Conservation (phyloP, 257 asterid genomes). For the Cordia subcordata region DNA sequence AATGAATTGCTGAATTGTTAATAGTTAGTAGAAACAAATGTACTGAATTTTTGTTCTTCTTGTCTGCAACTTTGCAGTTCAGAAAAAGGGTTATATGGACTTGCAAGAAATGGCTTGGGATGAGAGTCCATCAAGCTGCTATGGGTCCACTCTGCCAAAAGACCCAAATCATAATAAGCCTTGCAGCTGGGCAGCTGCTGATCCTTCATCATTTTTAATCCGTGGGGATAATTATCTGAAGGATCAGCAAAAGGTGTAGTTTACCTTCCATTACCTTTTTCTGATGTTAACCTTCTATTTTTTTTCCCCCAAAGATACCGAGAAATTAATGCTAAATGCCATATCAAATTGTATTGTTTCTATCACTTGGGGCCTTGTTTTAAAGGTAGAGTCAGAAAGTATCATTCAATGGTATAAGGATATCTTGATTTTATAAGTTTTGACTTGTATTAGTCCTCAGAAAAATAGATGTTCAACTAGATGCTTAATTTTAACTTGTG, state of each 20-base stretch:
- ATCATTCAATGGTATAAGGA: not conserved
- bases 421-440: not conserved
- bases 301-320: not conserved
- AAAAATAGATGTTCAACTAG: not conserved
- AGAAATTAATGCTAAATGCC: not conserved
- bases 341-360: not conserved
- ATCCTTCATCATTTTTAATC: slow-evolving; percentile 67
- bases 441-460: not conserved
- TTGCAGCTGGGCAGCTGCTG: slow-evolving; percentile 64
- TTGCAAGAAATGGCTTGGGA: slow-evolving; percentile 57
- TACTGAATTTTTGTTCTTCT: slow-evolving; percentile 6
- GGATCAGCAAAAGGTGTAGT: slow-evolving; percentile 63
- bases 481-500: not conserved
- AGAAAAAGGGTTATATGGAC: slow-evolving; percentile 67
- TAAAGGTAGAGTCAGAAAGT: not conserved
- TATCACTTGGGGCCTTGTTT: not conserved
- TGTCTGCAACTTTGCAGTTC: slow-evolving; percentile 31
- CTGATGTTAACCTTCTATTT: not conserved
- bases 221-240: slow-evolving; percentile 68
- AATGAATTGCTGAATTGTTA: not conserved
- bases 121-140: slow-evolving; percentile 36
- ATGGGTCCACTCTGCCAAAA: slow-evolving; percentile 68
- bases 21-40: not conserved
- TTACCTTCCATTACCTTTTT: not conserved
- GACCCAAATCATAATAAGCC: slow-evolving; percentile 51